Conservation (phyloP, 208 protist species). For the Trypanosoma caninum region DNA sequence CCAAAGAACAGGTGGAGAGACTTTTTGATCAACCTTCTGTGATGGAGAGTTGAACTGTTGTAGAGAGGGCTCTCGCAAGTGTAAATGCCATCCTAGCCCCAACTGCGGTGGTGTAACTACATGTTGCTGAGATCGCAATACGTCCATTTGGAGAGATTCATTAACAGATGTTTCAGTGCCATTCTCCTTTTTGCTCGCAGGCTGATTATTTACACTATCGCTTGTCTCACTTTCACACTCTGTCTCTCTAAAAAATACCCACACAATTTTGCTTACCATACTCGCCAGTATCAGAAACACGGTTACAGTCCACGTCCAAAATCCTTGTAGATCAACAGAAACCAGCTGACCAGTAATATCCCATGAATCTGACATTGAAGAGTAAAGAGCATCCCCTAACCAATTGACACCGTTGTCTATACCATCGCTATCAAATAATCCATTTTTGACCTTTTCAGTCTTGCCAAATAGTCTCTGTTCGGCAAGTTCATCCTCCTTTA, state of each 20-base stretch:
- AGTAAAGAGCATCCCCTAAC: too few relatives aligned
- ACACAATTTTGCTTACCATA: background rate
- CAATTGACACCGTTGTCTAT: too few relatives aligned
- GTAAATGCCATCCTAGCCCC: too few relatives aligned
- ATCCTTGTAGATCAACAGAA: background rate
- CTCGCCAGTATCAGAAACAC: conserved; percentile 1
- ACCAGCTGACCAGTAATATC: background rate
- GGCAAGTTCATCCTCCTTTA: background rate
- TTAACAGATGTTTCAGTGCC: background rate
- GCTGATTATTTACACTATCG: background rate
- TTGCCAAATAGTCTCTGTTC: background rate
- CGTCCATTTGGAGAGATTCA: background rate
- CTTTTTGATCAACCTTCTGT: too few relatives aligned
- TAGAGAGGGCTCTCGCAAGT: too few relatives aligned
- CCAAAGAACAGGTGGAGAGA: too few relatives aligned
- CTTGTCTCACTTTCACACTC: background rate
- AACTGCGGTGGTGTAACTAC: background rate
- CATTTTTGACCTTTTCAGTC: background rate
- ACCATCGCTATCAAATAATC: background rate
- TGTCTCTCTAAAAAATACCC: background rate
- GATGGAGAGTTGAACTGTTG: too few relatives aligned
- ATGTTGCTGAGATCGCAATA: background rate
- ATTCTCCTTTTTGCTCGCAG: background rate
- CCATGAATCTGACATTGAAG: too few relatives aligned
- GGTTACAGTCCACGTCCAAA: conserved; percentile 11